These are phyloP conservation scores for Pseudogymnoascus sp. DNA, from an alignment of 2,329 filamentous ascomycete species.

Conservation along the genomic window DNA sequence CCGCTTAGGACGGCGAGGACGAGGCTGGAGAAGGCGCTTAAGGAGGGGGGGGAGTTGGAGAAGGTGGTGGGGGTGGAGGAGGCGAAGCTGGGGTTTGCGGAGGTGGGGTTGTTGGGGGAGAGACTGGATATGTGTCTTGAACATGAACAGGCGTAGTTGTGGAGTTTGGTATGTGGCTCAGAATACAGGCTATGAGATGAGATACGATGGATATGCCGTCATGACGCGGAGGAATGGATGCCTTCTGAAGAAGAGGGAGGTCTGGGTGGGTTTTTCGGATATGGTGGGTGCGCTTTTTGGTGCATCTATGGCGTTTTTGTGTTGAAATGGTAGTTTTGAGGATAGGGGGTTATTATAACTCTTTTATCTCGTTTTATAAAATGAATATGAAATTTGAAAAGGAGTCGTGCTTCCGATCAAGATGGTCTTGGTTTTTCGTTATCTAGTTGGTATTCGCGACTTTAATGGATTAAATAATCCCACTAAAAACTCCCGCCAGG, in stretches of 20 bases:
- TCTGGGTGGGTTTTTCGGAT: not conserved
- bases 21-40: conserved; percentile 21
- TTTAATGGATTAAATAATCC: not conserved
- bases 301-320: not conserved
- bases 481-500: not conserved
- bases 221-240: not conserved
- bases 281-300: not conserved
- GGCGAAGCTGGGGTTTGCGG: conserved; percentile 27
- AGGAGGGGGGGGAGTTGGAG: not conserved
- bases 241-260: not conserved
- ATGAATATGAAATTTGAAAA: not conserved
- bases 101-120: conserved; percentile 33
- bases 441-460: not conserved
- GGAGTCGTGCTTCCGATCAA: not conserved
- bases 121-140: conserved; percentile 15
- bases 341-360: not conserved
- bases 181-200: not conserved
- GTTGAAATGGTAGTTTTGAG: not conserved
- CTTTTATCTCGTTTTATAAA: not conserved
- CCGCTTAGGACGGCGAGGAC: conserved; percentile 43
- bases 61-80: not conserved
- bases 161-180: not conserved
- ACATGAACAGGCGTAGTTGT: not conserved
- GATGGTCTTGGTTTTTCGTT: not conserved
- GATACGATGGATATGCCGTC: not conserved